Base-by-base conservation (phyloP, 2,329 filamentous ascomycete species). In the Calonectria multiphialidica region DNA sequence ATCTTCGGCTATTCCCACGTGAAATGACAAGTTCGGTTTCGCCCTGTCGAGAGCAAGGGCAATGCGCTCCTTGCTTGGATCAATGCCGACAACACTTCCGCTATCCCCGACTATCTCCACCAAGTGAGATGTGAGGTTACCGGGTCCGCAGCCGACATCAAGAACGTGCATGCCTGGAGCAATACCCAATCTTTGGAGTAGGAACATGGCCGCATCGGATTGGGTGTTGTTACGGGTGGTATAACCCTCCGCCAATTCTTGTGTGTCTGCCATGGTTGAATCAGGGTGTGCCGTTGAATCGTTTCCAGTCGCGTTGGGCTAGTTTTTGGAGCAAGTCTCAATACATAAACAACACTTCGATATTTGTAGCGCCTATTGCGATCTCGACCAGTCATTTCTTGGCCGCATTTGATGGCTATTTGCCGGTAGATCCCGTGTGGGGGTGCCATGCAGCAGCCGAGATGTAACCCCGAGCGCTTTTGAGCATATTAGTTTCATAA, bases 231-330 rank as follows among this genome's bases (percentile, higher is more conserved):
- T 57, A n/a, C 37, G 12, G 18, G 21, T 10, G 33, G 53, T 57
- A 21, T 57, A 57, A 18, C 53, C 53, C 53, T 57, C 33, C 6
- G 53, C 53, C 53, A 57, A 57, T 25, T 57, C 53, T 57, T 57
- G 53, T 10, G 53, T 57, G 33, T 57, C 53, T 9, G n/a, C 53
- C 53, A 57, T 57, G 33, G n/a, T 40, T 35, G 33, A 18, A 37
- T 25, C n/a, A 18, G 25, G 16, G 16, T 25, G n/a, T 25, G 6
- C 33, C 40, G 53, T 21, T 10, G 53, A 37, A 25, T 40, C n/a
- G 33, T 12, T 55, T 23, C 33, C 21, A 15, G 9, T 57, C 8
- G 21, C 5, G 6, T 21, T 13, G 15, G 33, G 30, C 0, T 37
- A 15, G 13, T 57, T 12, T 57, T 40, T 12, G 13, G 10, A 40